A percentile compares a stretch with the other conserved stretches of the same genome.
Conservation (phyloP, 2,329 filamentous ascomycete genomes). For the Ascochyta koolunga region DNA sequence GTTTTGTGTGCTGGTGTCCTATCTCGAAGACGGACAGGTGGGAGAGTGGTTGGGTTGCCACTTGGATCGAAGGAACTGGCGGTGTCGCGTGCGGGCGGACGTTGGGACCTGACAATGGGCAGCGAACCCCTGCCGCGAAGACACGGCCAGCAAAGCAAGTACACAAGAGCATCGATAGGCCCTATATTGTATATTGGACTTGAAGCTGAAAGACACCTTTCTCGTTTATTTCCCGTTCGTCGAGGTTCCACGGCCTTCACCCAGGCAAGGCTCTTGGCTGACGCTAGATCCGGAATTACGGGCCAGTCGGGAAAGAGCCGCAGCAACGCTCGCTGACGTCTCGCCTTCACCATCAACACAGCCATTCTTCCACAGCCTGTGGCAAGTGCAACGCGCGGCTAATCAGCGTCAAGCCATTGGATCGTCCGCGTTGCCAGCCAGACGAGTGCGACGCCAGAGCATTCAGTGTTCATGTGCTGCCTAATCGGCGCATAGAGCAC, state of each 20-base stretch:
- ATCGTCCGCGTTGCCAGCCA: constrained; percentile 10
- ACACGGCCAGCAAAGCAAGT: not conserved
- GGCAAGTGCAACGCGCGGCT: constrained; percentile 26
- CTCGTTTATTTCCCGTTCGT: not conserved
- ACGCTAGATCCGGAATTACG: constrained; percentile 9
- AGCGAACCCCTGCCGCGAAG: constrained; percentile 1
- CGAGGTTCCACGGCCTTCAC: not conserved
- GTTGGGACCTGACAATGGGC: constrained; percentile 1
- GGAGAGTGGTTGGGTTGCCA: constrained; percentile 6
- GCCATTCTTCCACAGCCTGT: constrained; percentile 24
- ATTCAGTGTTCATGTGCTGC: constrained; percentile 39
- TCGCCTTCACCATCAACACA: constrained; percentile 22
- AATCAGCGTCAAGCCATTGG: constrained; percentile 10
- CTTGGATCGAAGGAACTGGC: not conserved
- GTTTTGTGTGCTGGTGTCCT: not conserved
- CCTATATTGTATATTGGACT: not conserved
- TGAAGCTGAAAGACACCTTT: not conserved
- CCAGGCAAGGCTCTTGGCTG: constrained; percentile 1
- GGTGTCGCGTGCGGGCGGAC: constrained; percentile 18
- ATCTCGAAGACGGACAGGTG: not conserved
- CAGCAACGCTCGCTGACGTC: constrained; percentile 32
- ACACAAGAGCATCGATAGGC: not conserved
- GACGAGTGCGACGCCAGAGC: constrained; percentile 18
- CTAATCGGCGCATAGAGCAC: constrained; percentile 26
- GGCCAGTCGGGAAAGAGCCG: constrained; percentile 30